phyloP scores from a whole-genome alignment of 2,329 filamentous ascomycete genomes.

The Fusarium palustre region DNA sequence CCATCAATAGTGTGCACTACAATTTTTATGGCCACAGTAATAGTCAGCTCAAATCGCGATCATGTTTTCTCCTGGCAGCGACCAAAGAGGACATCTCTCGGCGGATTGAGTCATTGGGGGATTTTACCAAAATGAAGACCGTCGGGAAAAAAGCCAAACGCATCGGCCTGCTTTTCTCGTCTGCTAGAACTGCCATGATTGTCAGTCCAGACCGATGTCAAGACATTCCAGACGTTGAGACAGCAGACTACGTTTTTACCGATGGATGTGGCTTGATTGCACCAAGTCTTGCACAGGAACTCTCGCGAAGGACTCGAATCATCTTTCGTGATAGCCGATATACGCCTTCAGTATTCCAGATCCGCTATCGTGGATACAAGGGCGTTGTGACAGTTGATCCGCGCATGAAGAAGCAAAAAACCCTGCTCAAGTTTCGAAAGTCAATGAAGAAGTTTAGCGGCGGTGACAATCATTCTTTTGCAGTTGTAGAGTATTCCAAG shows the following conservation, averaged over 20 bases:
- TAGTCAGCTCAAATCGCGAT: constrained; percentile 5
- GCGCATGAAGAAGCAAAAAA: background rate
- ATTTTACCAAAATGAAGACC: constrained; percentile 4
- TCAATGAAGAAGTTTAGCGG: constrained; percentile 20
- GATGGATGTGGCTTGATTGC: constrained; percentile 9
- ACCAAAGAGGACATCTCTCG: background rate
- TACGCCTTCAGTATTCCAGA: constrained; percentile 2
- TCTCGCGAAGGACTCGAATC: background rate
- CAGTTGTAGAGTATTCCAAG: constrained; percentile 10
- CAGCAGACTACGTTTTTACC: background rate
- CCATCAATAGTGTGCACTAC: background rate
- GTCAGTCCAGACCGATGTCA: background rate
- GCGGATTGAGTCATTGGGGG: background rate
- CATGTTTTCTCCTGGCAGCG: background rate
- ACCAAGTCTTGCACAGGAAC: background rate
- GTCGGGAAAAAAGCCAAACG: constrained; percentile 12
- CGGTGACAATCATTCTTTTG: background rate
- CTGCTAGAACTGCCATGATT: background rate
- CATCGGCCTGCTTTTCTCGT: background rate
- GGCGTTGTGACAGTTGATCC: background rate
- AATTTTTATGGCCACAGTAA: constrained; percentile 16
- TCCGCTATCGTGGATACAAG: constrained; percentile 7
- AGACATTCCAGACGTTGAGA: constrained; percentile 1
- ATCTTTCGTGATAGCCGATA: background rate
- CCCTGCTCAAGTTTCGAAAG: background rate